Base-by-base conservation (phyloP, 768 basidiomycete species). In the Pleurotus cornucopiae region DNA sequence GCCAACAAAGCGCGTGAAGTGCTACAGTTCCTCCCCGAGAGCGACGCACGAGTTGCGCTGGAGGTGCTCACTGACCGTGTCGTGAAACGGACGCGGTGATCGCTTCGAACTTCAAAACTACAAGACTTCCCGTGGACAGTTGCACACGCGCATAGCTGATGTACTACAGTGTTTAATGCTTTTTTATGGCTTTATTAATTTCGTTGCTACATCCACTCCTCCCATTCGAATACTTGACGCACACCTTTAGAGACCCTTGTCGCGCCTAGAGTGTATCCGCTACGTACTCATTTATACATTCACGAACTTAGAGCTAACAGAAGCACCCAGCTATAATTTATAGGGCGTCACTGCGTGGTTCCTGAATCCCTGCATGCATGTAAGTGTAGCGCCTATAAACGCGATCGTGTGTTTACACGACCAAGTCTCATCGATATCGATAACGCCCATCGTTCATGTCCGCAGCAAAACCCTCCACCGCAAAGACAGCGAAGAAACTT, bases 41-140 rank as follows among this genome's bases (percentile, higher is more conserved):
- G 88, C 62, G 88, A 91, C 57, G 85, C 90, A 26, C 85, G 83
- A 68, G 72, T 75, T 23, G 93, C 89, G n/a, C 71, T 98, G 57
- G 83, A 88, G 47, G 79, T 71, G 12, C 73, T 96, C 61, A 82
- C 88, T 30, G 84, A 85, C 57, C 78, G 79, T 34, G 86, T 91
- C 18, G 76, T 88, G 44, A 76, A 80, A 61, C 78, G 84, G 67
- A 80, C 71, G 60, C 81, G 77, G 75, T 85, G 21, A 38, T 41
- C 7, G 30, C 30, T 34, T 9, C 30, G 30, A 34, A 40, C 7
- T 6, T 16, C 46, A n/a, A 53, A 38, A 53, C 18, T 13, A 38
- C 26, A 44, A 44, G 43, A 21, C 46, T 47, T 14, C 12, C 7
- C 7, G 18, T 4, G 30, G 11, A 34, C 30, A 34, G 11, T 34